phyloP scores from a whole-genome alignment of 805 yeast genomes.

The Limtongia smithiae region DNA sequence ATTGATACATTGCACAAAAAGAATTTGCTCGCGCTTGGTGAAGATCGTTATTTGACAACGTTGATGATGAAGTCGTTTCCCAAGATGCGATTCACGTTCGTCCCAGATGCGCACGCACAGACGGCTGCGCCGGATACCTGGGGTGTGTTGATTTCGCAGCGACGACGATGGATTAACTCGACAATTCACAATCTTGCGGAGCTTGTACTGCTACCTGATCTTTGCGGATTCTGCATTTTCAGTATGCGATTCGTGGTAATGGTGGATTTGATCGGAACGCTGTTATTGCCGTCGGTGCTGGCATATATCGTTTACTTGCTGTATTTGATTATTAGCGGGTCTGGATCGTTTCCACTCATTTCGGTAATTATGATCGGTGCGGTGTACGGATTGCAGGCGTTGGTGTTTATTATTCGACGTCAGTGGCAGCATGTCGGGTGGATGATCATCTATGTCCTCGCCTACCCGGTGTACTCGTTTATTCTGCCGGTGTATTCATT shows the following conservation, averaged over 20 bases:
- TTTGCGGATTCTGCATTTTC: constrained; percentile 60
- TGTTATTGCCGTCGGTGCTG: constrained; percentile 58
- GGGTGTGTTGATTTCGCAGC: constrained; percentile 50
- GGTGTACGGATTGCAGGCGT: constrained; percentile 58
- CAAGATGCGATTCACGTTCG: constrained; percentile 51
- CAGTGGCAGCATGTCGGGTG: constrained; percentile 48
- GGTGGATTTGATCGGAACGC: constrained; percentile 56
- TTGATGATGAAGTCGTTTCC: constrained; percentile 58
- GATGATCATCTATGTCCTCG: constrained; percentile 55
- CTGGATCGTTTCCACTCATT: constrained; percentile 50
- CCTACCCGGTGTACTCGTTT: constrained; percentile 61
- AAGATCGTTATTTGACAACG: constrained; percentile 57
- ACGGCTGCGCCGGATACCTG: constrained; percentile 57
- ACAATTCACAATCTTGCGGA: constrained; percentile 62
- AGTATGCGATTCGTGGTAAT: constrained; percentile 59
- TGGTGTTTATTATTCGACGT: constrained; percentile 48
- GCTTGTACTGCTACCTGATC: constrained; percentile 51
- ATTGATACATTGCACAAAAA: constrained; percentile 58
- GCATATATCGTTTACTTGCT: constrained; percentile 52
- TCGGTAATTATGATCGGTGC: constrained; percentile 55
- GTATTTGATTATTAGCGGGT: constrained; percentile 47
- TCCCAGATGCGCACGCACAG: constrained; percentile 56
- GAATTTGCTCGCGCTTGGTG: constrained; percentile 59
- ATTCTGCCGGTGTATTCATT: constrained; percentile 56
- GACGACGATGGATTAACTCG: constrained; percentile 66